These are phyloP conservation scores for Aphanomyces invadans DNA, from an alignment of 352 stramenopile genomes.

Conservation along the genomic window DNA sequence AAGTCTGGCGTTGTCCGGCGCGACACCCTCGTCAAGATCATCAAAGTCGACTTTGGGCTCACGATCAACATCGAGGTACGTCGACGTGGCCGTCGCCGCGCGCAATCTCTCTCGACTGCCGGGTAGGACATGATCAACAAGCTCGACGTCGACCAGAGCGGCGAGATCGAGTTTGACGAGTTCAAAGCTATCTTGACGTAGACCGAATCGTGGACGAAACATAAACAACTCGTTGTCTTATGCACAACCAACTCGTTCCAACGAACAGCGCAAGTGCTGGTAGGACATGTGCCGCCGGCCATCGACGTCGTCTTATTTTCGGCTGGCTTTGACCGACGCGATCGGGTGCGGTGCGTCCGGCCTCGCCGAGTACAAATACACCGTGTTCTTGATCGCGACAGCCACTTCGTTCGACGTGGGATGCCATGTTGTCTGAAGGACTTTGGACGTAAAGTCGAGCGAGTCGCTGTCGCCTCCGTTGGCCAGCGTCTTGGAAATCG, in stretches of 20 bases:
- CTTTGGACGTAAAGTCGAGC: slow-evolving; percentile 78
- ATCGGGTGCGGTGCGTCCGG: not conserved
- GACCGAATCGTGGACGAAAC: too few relatives aligned
- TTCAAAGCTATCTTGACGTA: slow-evolving; percentile 89
- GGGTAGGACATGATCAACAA: slow-evolving; percentile 92
- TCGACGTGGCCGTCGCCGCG: not conserved
- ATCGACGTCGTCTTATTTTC: not conserved
- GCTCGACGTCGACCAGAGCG: slow-evolving; percentile 90
- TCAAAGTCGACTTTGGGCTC: slow-evolving; percentile 93
- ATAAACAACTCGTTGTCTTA: too few relatives aligned
- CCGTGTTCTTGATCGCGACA: slow-evolving; percentile 71
- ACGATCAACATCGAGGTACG: slow-evolving; percentile 93
- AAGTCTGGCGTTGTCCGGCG: slow-evolving; percentile 89
- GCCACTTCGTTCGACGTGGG: slow-evolving; percentile 71
- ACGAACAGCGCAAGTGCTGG: slow-evolving; percentile 8
- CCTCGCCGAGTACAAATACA: slow-evolving; percentile 61
- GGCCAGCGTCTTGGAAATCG: slow-evolving; percentile 24
- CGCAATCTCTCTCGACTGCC: too few relatives aligned
- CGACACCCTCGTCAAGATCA: slow-evolving; percentile 89
- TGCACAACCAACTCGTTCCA: too few relatives aligned
- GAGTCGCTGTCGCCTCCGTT: slow-evolving; percentile 35
- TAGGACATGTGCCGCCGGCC: too few relatives aligned
- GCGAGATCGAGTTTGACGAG: slow-evolving; percentile 95
- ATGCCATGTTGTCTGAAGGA: slow-evolving; percentile 83
- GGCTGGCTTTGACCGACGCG: not conserved